Base-by-base conservation (phyloP, 352 stramenopile genomes). In the Phytophthora pistaciae region DNA sequence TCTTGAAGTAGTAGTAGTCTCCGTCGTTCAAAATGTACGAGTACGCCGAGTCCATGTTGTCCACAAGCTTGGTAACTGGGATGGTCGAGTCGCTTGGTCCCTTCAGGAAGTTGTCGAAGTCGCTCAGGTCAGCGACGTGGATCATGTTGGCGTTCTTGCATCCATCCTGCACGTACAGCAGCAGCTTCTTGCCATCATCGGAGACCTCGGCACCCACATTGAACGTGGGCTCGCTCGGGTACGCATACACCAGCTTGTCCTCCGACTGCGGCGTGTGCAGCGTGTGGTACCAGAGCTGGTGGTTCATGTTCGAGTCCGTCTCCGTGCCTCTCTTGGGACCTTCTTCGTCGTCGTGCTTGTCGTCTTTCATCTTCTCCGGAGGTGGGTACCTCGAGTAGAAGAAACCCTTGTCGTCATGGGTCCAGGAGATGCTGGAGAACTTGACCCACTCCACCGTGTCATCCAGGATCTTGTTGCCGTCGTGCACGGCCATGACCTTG, bases 101-200 rank as follows among this genome's bases (percentile, higher is more conserved):
- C 9, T 78, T 74, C 20, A 89, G 59, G 60, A 89, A 93, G 16
- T 62, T 64, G 0, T 81, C 74, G 68, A 93, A 92, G 38, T 70
- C 74, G 13, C 57, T 67, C 23, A 93, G 55, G 33, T 91, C 72
- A n/a, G 85, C 85, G 9, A 93, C 58, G 55, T 94, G 91, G 25
- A 98, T 71, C 89, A 93, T 94, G 68, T 97, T 96, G 53, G 93
- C 90, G 57, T 94, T 95, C 78, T 96, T 96, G 84, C 90, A 98
- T 46, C 88, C 88, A 56, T 97, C 90, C 63, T 87, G 82, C 21
- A 96, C 75, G 56, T 79, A 91, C 36, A 97, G 66, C 33, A 97
- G 57, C 38, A 97, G 66, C 58, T 80, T 89, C 66, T 91, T 87
- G 68, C 90, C 89, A 46, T 95, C 87, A 53, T 94, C 87, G 42